Evolutionary conservation across 192 early-diverging fungal species (phyloP).

Genomic region (Mortierella alpina): DNA sequence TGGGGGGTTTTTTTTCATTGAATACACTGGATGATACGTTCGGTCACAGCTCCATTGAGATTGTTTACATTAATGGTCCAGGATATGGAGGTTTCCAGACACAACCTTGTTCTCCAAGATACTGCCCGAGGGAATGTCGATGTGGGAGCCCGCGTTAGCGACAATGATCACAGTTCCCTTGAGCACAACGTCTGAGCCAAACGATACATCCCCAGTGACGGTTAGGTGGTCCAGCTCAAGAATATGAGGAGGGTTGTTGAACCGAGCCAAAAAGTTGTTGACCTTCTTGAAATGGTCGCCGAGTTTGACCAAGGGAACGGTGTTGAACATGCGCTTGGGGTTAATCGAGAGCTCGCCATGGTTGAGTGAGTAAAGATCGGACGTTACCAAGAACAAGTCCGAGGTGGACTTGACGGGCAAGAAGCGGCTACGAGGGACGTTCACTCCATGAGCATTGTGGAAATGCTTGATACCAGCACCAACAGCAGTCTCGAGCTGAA

Average conservation of each 20-base stretch:
- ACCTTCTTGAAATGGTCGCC: slow-evolving; percentile 99
- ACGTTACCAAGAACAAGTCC: slow-evolving; percentile 96
- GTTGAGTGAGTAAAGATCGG: slow-evolving; percentile 91
- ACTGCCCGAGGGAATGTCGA: slow-evolving; percentile 94
- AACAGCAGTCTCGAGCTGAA: slow-evolving; percentile 99
- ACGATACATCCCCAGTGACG: slow-evolving; percentile 98
- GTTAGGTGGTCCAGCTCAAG: slow-evolving; percentile 98
- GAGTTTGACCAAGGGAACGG: slow-evolving; percentile 93
- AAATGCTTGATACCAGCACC: slow-evolving; percentile 99
- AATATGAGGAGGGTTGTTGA: slow-evolving; percentile 95
- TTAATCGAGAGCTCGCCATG: slow-evolving; percentile 95
- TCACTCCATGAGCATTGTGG: slow-evolving; percentile 91
- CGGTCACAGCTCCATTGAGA: not conserved
- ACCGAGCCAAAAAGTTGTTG: slow-evolving; percentile 87
- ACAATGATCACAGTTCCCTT: slow-evolving; percentile 98
- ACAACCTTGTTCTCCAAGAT: slow-evolving; percentile 99
- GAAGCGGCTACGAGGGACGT: slow-evolving; percentile 98
- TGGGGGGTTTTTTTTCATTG: too few species aligned
- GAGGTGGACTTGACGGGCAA: slow-evolving; percentile 98
- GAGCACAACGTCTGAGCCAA: slow-evolving; percentile 91
- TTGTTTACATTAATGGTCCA: slow-evolving; percentile 72
- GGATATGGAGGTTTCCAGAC: slow-evolving; percentile 91
- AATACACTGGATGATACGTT: too few species aligned
- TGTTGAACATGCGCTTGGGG: slow-evolving; percentile 93
- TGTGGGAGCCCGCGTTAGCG: slow-evolving; percentile 96